phyloP scores from a whole-genome alignment of 2,329 filamentous ascomycete genomes.

The Fusarium annulatum region DNA sequence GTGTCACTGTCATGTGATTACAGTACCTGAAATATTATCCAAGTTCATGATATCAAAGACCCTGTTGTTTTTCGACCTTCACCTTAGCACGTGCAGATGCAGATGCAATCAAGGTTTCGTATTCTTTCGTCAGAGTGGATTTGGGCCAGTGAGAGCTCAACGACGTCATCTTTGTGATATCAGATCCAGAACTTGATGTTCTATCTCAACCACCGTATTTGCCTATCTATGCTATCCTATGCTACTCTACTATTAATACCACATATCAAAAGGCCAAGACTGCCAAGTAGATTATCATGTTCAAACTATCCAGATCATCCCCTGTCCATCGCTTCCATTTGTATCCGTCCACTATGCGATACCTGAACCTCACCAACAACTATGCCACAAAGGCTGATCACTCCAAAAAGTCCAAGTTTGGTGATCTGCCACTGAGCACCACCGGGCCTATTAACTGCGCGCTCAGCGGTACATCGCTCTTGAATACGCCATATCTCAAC shows the following conservation, averaged over 20 bases:
- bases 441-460: conserved; percentile 52
- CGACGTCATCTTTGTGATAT: conserved; percentile 31
- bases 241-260: not conserved
- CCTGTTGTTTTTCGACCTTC: not conserved
- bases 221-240: not conserved
- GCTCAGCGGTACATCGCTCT: conserved; percentile 49
- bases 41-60: not conserved
- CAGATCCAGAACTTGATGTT: conserved; percentile 3
- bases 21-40: not conserved
- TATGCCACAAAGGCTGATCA: conserved; percentile 25
- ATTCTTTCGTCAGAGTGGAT: conserved; percentile 35
- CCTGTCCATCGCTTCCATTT: not conserved
- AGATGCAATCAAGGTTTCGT: conserved; percentile 13
- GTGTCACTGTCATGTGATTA: not conserved
- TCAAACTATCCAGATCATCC: conserved; percentile 5
- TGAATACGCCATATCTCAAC: conserved; percentile 66
- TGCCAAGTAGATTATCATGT: conserved; percentile 11
- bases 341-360: not conserved
- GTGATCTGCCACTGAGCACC: conserved; percentile 50
- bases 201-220: not conserved
- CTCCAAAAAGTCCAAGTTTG: conserved; percentile 46
- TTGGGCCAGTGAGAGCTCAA: conserved; percentile 11
- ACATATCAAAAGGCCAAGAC: not conserved
- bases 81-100: conserved; percentile 10
- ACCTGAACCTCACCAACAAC: not conserved